Evolutionary conservation across 495 filamentous ascomycete genomes (phyloP).

Genomic region (Aspergillus wentii): DNA sequence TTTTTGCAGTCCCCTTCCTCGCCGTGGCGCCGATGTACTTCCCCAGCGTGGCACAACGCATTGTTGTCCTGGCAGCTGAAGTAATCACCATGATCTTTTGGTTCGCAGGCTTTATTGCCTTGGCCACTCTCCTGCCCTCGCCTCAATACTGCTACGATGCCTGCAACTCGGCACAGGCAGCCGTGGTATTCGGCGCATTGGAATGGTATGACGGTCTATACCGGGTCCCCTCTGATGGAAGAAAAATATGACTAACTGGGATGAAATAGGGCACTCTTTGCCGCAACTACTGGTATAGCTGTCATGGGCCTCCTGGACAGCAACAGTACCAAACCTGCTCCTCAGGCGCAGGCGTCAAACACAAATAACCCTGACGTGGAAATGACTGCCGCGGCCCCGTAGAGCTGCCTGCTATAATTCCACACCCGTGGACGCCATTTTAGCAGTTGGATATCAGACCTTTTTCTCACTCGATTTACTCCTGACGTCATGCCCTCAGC

Average conservation of each 20-base stretch:
- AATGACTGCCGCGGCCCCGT: constrained; percentile 13
- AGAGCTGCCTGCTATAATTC: no score
- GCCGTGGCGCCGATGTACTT: constrained; percentile 56
- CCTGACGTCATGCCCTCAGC: no score
- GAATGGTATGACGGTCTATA: constrained; percentile 48
- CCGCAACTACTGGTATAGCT: constrained; percentile 37
- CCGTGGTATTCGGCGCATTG: constrained; percentile 49
- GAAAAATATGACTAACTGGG: constrained; percentile 2
- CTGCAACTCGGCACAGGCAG: constrained; percentile 48
- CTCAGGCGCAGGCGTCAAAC: constrained; percentile 12
- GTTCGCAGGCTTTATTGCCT: constrained; percentile 77
- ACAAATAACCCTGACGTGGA: no score
- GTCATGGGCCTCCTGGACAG: constrained; percentile 9
- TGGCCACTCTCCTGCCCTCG: constrained; percentile 55
- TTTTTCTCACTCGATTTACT: no score
- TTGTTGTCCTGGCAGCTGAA: constrained; percentile 61
- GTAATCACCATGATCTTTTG: constrained; percentile 77
- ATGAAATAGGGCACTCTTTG: constrained; percentile 44
- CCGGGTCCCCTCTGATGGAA: not conserved
- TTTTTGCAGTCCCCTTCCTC: constrained; percentile 61
- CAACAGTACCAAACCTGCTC: constrained; percentile 9
- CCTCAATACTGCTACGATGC: constrained; percentile 38
- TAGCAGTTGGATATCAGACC: no score
- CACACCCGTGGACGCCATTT: no score
- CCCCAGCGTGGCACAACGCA: constrained; percentile 52